Evolutionary conservation across 148 eudicot species (phyloP), one percentile per base, ranked within the genome.

Genomic region (Arctostaphylos glauca): DNA sequence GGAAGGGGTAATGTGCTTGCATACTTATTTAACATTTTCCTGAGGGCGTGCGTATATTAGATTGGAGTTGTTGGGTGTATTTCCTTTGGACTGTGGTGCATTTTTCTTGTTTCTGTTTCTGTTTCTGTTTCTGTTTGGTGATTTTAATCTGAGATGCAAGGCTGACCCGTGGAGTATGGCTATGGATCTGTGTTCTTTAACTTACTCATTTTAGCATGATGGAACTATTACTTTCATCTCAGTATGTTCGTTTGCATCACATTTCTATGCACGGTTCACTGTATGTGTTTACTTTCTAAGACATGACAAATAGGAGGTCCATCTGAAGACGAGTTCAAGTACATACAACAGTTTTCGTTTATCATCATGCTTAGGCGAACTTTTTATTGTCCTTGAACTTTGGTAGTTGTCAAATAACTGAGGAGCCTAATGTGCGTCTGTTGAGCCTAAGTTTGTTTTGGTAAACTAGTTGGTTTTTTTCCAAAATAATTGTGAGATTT

Each of bases 1-100:
- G 98, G 98, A 85, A 94, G 87, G 89, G 98, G 98, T 92, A 74
- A 23, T 76, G 7, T 15, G 5, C 46, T 60, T n/a, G 25, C 67
- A 5, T 70, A 0, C 5, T 70, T 56, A 3, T 6, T 67, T 53
- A 13, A 25, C 50, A 58, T 38, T 72, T 80, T 60, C 38, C 50
- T 74, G 12, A 52, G 16, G 67, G 46, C 43, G 12, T 21, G 25
- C 10, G 9, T 52, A 41, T 19, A 15, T 47, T 64, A 21, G 21
- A 5, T 55, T 8, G 23, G 76, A 5, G 13, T 72, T 8, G 6
- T 46, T 72, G 54, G 50, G 9, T 79, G 56, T 9, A 14, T 64
- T 21, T 48, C 23, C 67, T 80, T 8, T 3, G 46, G 31, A 50
- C 38, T 50, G 14, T 6, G 54, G 56, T 21, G 74, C 54, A 64